Conservation (phyloP, 768 basidiomycete species). For the Boletellus ananas region DNA sequence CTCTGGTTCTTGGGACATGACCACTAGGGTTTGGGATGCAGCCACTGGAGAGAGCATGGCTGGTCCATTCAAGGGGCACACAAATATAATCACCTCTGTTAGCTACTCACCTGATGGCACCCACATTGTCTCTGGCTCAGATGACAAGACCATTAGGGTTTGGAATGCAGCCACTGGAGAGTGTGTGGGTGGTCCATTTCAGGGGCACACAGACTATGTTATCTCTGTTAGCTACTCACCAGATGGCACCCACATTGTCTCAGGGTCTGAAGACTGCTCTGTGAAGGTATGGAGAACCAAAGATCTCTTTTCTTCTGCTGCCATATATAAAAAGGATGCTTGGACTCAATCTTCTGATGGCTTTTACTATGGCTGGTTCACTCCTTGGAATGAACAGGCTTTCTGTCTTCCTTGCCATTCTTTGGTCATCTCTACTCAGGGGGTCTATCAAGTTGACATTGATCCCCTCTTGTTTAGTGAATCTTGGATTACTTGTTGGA, state of each 20-base stretch:
- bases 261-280: neutral
- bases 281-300: neutral
- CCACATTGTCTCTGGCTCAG: neutral
- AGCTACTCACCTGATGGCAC: neutral
- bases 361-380: neutral
- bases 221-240: neutral
- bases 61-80: neutral
- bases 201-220: neutral
- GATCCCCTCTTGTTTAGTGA: neutral
- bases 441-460: neutral
- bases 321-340: neutral
- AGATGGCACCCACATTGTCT: neutral
- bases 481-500: neutral
- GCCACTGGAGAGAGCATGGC: neutral
- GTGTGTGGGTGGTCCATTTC: neutral
- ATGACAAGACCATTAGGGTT: neutral
- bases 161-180: neutral
- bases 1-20: neutral
- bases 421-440: neutral
- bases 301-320: neutral
- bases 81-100: neutral
- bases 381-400: neutral
- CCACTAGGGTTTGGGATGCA: neutral
- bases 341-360: neutral
- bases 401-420: neutral